Conservation (phyloP, 129 eudicot genomes). For the Dittrichia graveolens region DNA sequence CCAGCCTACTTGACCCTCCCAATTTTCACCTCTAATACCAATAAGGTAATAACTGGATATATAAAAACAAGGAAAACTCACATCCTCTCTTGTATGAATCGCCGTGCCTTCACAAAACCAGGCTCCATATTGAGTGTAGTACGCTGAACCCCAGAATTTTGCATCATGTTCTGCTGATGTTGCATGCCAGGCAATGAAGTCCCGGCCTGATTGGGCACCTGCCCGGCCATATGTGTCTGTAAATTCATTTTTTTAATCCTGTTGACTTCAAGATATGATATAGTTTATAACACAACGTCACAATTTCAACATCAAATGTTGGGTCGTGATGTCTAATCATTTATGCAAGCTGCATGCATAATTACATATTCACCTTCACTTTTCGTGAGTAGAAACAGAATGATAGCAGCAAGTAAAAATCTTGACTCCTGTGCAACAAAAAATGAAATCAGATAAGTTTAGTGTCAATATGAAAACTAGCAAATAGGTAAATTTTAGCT, state of each 20-base stretch:
- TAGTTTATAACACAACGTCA: constrained; percentile 21
- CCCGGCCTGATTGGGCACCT: constrained; percentile 56
- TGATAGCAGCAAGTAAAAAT: not conserved
- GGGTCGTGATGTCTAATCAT: constrained; percentile 19
- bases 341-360: not conserved
- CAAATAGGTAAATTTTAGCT: too few relatives aligned
- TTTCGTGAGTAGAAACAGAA: constrained; percentile 30
- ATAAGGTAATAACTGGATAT: not conserved
- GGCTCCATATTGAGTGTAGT: constrained; percentile 50
- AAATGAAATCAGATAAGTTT: too few relatives aligned
- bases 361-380: not conserved
- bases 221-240: constrained; percentile 65
- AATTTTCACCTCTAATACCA: not conserved
- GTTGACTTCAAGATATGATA: constrained; percentile 27
- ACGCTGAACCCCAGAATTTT: constrained; percentile 49
- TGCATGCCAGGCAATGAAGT: constrained; percentile 49
- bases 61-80: constrained; percentile 31
- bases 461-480: too few relatives aligned
- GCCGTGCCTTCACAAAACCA: constrained; percentile 46
- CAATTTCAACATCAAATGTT: constrained; percentile 7
- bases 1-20: not conserved
- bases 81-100: constrained; percentile 53
- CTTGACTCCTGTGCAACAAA: not conserved
- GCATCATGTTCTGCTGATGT: constrained; percentile 67
- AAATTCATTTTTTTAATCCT: constrained; percentile 57